Base-by-base conservation (phyloP, 192 early-diverging fungal species). In the Allomyces macrogynus region DNA sequence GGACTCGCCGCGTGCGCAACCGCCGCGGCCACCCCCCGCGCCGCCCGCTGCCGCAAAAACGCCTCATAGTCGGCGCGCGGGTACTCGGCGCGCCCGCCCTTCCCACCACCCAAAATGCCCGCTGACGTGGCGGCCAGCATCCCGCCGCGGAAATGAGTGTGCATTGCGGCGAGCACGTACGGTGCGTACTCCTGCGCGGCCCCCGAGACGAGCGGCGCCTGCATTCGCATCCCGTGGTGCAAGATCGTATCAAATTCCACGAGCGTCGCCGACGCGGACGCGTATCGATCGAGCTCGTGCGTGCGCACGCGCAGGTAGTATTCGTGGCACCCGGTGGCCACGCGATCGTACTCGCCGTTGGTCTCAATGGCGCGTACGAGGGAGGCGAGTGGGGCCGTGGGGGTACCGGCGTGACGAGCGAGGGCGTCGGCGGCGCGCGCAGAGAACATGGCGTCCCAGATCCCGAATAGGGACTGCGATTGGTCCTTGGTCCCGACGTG, bases 371-470 rank as follows among this genome's bases (percentile, higher is more conserved):
- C 49, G 20, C 49, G 49, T 16, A n/a, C 12, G 49, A 57, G 16
- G 16, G 20, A 1, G 12, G 49, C 8, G 49, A n/a, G 18, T 60
- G 26, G 23, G n/a, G 24, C 20, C 63, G 60, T 40, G 5, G 9
- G 24, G 44, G 24, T 24, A 22, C 23, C 65, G 32, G 23, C n/a
- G 54, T 60, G 57, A 18, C 60, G n/a, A 22, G 66, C 63, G 12
- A 63, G 54, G 23, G 69, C 64, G 5, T 70, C 65, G 16, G 72
- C 65, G 20, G 66, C 64, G 5, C 78, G 74, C 12, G 63, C 27
- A 0, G 72, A 70, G 74, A 97, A 99, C 9, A 99, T 72, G 43
- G 86, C 81, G 8, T 88, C 82, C 90, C 88, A 93, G 1, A 93
- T 75, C n/a, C 74, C 70, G 68, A 90, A 91, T 26, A 92, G 65